Evolutionary conservation across 805 yeast genomes (phyloP), one percentile per base, ranked within the genome.

Genomic region (Myxozyma lipomycoides): DNA sequence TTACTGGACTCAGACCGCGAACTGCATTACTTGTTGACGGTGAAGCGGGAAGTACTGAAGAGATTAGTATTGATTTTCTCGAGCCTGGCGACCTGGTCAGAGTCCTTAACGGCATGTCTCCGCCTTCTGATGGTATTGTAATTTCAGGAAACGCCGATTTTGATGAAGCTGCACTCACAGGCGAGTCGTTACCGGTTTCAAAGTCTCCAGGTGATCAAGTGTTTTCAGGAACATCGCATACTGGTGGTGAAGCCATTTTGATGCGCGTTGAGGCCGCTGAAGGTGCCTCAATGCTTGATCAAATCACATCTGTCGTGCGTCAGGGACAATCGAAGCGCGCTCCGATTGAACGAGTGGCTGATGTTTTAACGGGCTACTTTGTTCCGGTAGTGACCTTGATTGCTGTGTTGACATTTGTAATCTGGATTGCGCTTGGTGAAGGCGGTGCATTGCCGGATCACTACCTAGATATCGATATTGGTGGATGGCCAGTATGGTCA

Each of bases 161-260:
- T 66, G 95, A 91, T 65, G 98, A 91, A 70, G 78, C 89, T 25
- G 82, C 95, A 3, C 73, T 91, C 24, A 91, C 97, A 1, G 98
- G 98, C 59, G 98, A 91, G 70, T 59, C 70, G 0, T 65, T 70
- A 15, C 86, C 89, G 1, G 81, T 83, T 12, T 68, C 68, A 18
- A 84, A 79, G 58, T 47, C 52, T 0, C 67, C 69, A 0, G 90
- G 90, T 0, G 87, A 83, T 54, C 84, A 80, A 53, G 72, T 84
- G 1, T 84, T 77, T 67, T 80, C 88, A 0, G 93, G 91, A 1
- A 83, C 91, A 0, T 73, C 83, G 4, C 85, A 84, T 61, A 69
- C 71, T 15, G 88, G 91, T 1, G 71, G 75, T 17, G 70, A 68
- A 4, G 66, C 84, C 0, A 70, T 83, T 3, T 62, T 76, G 28